A percentile compares a stretch with the other conserved stretches of the same genome.
Evolutionary conservation across 768 basidiomycete species (phyloP).

Genomic region (Boletus rubroflammeus): DNA sequence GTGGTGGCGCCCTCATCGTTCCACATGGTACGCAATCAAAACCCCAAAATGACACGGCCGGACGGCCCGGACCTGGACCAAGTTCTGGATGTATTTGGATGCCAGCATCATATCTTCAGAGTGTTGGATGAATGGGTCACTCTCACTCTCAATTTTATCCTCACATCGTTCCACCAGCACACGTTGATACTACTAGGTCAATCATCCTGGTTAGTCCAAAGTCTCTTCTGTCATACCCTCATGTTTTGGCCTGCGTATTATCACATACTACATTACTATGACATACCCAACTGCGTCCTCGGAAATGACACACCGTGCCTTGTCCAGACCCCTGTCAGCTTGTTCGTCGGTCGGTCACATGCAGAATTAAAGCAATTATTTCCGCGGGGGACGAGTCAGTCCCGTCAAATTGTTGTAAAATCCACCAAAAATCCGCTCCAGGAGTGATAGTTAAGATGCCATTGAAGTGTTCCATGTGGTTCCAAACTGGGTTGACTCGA

Average conservation of each 20-base stretch:
- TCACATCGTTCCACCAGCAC: not conserved
- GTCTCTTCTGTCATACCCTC: not conserved
- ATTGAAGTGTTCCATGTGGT: conserved; percentile 9
- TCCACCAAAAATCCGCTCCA: conserved; percentile 11
- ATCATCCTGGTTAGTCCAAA: not conserved
- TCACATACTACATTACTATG: no score
- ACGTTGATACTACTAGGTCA: not conserved
- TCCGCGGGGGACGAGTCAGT: conserved; percentile 9
- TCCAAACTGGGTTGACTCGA: not conserved
- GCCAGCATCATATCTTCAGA: not conserved
- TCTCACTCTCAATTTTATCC: not conserved
- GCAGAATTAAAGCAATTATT: not conserved
- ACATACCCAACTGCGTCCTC: conserved; percentile 13
- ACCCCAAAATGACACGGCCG: conserved; percentile 4
- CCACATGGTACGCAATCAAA: conserved; percentile 1
- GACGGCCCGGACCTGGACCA: not conserved
- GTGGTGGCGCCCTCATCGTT: conserved; percentile 9
- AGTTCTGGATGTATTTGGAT: not conserved
- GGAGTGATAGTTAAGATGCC: conserved; percentile 1
- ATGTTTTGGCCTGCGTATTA: no score
- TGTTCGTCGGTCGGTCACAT: conserved; percentile 1
- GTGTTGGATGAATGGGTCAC: no score
- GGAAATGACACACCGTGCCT: conserved; percentile 11
- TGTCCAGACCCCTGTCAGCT: not conserved
- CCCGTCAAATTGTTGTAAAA: not conserved